These are phyloP conservation scores for Trichoderma breve DNA, from an alignment of 2,329 filamentous ascomycete genomes.

Conservation along the genomic window DNA sequence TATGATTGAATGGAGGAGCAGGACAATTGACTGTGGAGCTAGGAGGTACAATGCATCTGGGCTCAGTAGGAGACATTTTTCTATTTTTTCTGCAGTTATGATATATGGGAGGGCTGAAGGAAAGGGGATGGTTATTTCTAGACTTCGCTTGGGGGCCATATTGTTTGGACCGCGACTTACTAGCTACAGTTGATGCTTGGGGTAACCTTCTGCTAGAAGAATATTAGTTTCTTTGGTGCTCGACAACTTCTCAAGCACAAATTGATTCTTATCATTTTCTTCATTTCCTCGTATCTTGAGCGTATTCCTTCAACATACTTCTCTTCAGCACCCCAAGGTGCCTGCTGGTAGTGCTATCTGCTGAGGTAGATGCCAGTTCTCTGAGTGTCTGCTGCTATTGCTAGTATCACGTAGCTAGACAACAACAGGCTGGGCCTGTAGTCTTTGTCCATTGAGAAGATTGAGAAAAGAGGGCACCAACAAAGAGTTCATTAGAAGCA, in stretches of 20 bases:
- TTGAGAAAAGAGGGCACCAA: no score
- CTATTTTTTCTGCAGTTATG: not conserved
- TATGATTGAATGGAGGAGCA: not conserved
- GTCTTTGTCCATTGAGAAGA: no score
- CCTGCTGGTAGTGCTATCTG: no score
- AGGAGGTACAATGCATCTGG: not conserved
- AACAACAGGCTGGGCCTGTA: not conserved
- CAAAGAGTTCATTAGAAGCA: no score
- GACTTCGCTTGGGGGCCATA: not conserved
- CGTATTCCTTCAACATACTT: no score
- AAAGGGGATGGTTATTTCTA: not conserved
- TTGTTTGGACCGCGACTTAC: not conserved
- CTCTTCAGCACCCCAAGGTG: not conserved
- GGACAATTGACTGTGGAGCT: not conserved
- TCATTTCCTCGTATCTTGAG: not conserved
- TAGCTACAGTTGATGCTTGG: not conserved
- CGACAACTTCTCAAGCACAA: not conserved
- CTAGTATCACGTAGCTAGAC: not conserved
- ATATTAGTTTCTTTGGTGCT: not conserved
- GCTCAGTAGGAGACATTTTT: not conserved
- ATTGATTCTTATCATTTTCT: not conserved
- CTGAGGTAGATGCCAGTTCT: no score
- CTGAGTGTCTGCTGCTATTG: not conserved
- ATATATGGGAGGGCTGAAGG: not conserved
- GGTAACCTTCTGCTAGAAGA: not conserved